These are phyloP conservation scores for Floccularia luteovirens DNA, from an alignment of 768 basidiomycete species.

Conservation along the genomic window DNA sequence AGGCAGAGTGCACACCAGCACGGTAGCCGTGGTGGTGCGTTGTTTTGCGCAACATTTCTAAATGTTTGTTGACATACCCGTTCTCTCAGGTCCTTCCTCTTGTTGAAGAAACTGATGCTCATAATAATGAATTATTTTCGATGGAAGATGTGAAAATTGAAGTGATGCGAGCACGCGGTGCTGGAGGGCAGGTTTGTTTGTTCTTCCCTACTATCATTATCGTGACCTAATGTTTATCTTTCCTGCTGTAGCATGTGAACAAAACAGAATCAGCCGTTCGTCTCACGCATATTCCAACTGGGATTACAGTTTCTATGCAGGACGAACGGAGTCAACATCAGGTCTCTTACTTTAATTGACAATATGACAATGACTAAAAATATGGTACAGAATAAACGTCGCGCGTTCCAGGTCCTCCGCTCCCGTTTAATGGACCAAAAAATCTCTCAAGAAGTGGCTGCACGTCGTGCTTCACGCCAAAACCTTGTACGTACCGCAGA, in stretches of 20 bases:
- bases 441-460: slow-evolving; percentile 60
- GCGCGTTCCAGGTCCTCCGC: slow-evolving; percentile 85
- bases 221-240: slow-evolving; percentile 2
- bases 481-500: slow-evolving; percentile 78
- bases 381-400: slow-evolving; percentile 68
- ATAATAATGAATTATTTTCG: slow-evolving; percentile 58
- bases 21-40: slow-evolving; percentile 78
- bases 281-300: slow-evolving; percentile 86
- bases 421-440: slow-evolving; percentile 82
- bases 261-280: slow-evolving; percentile 98
- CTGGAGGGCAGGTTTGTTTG: slow-evolving; percentile 87
- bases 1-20: slow-evolving; percentile 89
- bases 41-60: too few relatives aligned
- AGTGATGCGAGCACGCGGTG: slow-evolving; percentile 95
- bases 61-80: too few relatives aligned
- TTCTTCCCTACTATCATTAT: background rate
- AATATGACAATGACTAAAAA: background rate
- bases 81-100: slow-evolving; percentile 85
- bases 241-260: slow-evolving; percentile 98
- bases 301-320: slow-evolving; percentile 96
- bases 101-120: slow-evolving; percentile 52
- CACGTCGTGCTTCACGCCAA: slow-evolving; percentile 60
- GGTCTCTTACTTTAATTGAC: slow-evolving; percentile 32
- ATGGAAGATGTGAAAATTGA: slow-evolving; percentile 88
- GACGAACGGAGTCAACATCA: slow-evolving; percentile 96